Evolutionary conservation across 768 basidiomycete species (phyloP), one percentile per base, ranked within the genome.

Genomic region (Suillus spraguei): DNA sequence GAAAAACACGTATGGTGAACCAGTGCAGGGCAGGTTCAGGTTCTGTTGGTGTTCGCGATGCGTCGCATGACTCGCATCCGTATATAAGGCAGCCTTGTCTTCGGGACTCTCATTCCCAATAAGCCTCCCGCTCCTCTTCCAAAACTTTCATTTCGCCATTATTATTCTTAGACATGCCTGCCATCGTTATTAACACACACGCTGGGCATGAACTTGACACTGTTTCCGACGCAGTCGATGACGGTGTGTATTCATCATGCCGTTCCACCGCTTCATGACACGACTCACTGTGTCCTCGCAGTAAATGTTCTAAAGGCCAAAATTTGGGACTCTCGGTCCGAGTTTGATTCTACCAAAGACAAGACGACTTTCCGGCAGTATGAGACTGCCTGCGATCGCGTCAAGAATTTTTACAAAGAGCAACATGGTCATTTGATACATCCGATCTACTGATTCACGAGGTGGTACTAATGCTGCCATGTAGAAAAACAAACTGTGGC

Each of bases 401-500:
- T 92, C 74, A 91, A 88, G 76, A 76, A 78, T 4, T 91, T 92
- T 69, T 92, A 92, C 76, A 86, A 84, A 67, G 89, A 91, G 69
- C 90, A 92, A 68, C 90, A 92, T 63, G 88, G 90, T 90, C 54
- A 5, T 78, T 32, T 56, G 59, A 62, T 52, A 16, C 65, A 54
- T 32, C 5, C 6, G 24, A 38, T n/a, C 7, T 13, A 39, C 16
- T 9, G 10, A 24, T 56, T 38, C 5, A 6, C 10, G 35, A 36
- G 28, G 9, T 33, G 28, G 35, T 49, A 58, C 8, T 63, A 63
- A 16, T 58, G 13, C 52, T 47, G 46, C 46, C 2, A 13, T 16
- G 38, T 71, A 93, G 91, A 88, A 72, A 96, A 95, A 69, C 94
- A 96, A 75, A 96, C 94, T 0, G 83, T 95, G 3, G 90, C 81